Evolutionary conservation across 305 asterid genomes (phyloP), one percentile per base, ranked within the genome.

Genomic region (Nicotiana rustica): DNA sequence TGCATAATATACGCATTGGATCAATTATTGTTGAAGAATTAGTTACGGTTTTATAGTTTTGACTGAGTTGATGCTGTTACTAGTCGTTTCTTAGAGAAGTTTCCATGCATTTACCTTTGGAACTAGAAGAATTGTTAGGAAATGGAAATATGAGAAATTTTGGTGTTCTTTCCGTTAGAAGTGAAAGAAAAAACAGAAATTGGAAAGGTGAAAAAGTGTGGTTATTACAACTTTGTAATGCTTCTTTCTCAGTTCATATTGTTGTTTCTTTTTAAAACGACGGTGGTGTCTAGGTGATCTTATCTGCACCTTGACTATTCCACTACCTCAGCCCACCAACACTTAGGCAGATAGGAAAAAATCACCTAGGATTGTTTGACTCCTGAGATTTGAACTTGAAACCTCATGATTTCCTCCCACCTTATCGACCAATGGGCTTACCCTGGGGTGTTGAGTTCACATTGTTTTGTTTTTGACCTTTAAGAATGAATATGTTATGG

Each of bases 401-500:
- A 41, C 49, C 49, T 41, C 49, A 41, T 41, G 49, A 2, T 41
- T 38, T 38, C 47, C 10, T 38, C 9, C 10, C 49, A 41, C 49
- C 2, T 41, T 1, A 41, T 8, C 2, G 49, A 8, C 10, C 49
- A 41, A 41, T 7, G 49, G 12, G 10, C 49, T 1, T 41, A 41
- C 49, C 49, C 49, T 41, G 2, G 49, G 49, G 49, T 41, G 49
- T 8, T 8, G 49, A 41, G 60, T 55, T 55, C 18, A 55, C 5
- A 1, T 55, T 56, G 19, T 56, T 56, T 56, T 10, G 18, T 70
- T 71, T 44, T 47, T 19, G 19, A 71, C 18, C 78, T 44, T 69
- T 69, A 17, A 10, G 25, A 25, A 25, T 25, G n/a, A 12, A 69
- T 71, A 44, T 71, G 38, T 71, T 71, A 71, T 44, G 19, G 79